Conservation (phyloP, 2,329 filamentous ascomycete species). For the Alternaria viburni region DNA sequence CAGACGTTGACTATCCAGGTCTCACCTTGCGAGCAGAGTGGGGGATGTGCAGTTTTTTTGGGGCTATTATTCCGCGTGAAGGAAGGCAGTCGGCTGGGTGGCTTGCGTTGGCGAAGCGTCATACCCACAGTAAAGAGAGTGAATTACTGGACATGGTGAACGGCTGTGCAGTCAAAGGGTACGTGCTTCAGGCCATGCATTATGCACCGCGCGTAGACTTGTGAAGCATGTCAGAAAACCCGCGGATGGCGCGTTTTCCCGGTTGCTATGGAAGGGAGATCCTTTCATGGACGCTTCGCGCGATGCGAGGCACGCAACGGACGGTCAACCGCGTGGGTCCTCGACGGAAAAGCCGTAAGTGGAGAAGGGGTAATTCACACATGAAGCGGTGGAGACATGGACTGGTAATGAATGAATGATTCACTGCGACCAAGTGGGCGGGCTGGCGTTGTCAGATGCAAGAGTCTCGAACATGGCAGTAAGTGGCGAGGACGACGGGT, state of each 20-base stretch:
- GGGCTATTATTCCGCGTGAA: neutral
- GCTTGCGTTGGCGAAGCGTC: neutral
- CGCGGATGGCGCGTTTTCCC: neutral
- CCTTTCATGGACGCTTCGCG: slow-evolving; percentile 4
- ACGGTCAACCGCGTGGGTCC: neutral
- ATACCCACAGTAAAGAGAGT: neutral
- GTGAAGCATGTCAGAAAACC: neutral
- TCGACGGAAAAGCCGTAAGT: neutral
- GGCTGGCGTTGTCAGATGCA: slow-evolving; percentile 4
- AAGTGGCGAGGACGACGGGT: neutral
- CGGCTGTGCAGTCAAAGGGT: neutral
- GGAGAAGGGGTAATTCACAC: neutral
- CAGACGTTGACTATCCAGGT: neutral
- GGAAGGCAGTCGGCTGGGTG: neutral
- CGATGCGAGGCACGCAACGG: slow-evolving; percentile 8
- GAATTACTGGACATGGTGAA: neutral
- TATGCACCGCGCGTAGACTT: neutral
- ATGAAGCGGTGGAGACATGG: neutral
- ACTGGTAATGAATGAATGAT: neutral
- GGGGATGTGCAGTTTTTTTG: neutral
- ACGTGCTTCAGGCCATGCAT: neutral
- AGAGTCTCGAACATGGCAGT: slow-evolving; percentile 1
- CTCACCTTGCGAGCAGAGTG: neutral
- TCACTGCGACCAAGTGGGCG: neutral
- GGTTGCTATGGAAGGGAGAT: neutral